Evolutionary conservation across 768 basidiomycete species (phyloP), one percentile per base, ranked within the genome.

Genomic region (Phanerochaete carnosa): DNA sequence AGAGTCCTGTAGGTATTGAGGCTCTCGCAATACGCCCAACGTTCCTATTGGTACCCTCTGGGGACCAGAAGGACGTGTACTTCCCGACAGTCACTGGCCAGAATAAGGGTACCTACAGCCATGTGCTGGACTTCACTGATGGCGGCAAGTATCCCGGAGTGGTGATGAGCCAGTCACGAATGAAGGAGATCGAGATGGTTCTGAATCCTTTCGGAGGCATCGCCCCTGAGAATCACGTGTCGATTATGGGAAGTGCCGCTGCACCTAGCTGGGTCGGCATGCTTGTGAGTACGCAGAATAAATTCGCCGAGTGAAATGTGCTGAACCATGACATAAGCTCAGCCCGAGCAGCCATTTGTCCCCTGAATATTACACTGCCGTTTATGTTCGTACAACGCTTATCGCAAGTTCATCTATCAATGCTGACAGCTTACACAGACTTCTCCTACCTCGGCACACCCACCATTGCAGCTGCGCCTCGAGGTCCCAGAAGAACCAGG

Each of bases 91-190:
- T 68, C 11, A 57, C 70, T 26, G 72, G 75, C 66, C 26, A 54
- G 70, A 25, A 65, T 74, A 53, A 25, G 26, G 33, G 23, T 15
- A 56, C 68, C 60, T 65, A 68, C 65, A 74, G 79, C 1, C 92
- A 91, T 89, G 75, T 86, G 13, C 80, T 93, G 25, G 89, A 91
- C 68, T 92, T 93, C 66, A 89, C 89, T 1, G 77, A 78, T 23
- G 82, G 82, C 0, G 74, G 79, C 50, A 67, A 67, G 33, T 70
- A 67, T 45, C 73, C 74, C 2, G 90, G 91, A 23, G 69, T 92
- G 46, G 83, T 92, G 15, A 82, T 92, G 77, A 87, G 83, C 63
- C 90, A 92, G 71, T 80, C 81, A 22, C 80, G 88, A 50, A 83
- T 92, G 83, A 80, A 82, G 59, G 89, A 88, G 45, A 87, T 93